Conservation (phyloP, 805 yeast species). For the Pichia thaimueangensis region DNA sequence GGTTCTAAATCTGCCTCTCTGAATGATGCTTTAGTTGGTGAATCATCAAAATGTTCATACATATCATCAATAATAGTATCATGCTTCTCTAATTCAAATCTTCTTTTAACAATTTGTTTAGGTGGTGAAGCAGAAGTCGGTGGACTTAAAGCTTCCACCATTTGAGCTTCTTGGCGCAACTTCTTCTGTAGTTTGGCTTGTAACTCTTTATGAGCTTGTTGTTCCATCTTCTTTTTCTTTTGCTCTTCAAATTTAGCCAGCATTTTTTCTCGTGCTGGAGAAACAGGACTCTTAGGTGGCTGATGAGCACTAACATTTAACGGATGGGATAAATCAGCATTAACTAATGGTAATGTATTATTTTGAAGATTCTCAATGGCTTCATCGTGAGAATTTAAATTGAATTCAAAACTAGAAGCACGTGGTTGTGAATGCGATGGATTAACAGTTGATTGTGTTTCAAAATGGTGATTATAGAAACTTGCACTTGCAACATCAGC, state of each 20-base stretch:
- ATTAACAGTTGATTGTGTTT: neutral
- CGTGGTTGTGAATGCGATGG: no score
- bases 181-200: conserved; percentile 9
- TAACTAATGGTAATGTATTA: neutral
- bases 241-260: conserved; percentile 13
- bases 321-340: neutral
- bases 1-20: neutral
- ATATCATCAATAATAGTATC: conserved; percentile 9
- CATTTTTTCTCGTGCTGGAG: conserved; percentile 16
- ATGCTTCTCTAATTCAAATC: neutral
- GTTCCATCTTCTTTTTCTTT: conserved; percentile 7
- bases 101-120: neutral
- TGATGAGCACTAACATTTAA: neutral
- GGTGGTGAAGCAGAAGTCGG: neutral
- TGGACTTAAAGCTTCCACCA: conserved; percentile 7
- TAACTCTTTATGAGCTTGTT: conserved; percentile 11
- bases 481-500: conserved; percentile 10
- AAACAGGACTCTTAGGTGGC: conserved; percentile 6
- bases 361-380: neutral
- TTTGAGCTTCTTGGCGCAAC: conserved; percentile 14
- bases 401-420: neutral
- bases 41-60: conserved; percentile 8
- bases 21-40: conserved; percentile 7
- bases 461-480: neutral
- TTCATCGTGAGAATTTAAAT: neutral